These are phyloP conservation scores for Cladorrhinum samala DNA, from an alignment of 495 filamentous ascomycete genomes.

Conservation along the genomic window DNA sequence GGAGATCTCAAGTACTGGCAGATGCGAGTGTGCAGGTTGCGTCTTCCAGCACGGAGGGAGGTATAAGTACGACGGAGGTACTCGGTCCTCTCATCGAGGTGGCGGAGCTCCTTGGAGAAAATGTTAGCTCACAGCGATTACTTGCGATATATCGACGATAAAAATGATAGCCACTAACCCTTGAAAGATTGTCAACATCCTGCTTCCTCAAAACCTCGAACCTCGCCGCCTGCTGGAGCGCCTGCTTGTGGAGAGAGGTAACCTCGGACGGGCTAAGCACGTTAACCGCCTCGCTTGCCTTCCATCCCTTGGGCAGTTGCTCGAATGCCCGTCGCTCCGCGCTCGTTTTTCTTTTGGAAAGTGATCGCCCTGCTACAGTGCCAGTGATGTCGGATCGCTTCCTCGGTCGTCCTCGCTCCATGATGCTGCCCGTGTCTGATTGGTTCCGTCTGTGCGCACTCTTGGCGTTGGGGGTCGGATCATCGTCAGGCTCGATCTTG, in stretches of 20 bases:
- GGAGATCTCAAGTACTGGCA: slow-evolving; percentile 61
- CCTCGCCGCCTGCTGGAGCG: slow-evolving; percentile 54
- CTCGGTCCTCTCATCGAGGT: slow-evolving; percentile 64
- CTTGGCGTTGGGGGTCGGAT: slow-evolving; percentile 18
- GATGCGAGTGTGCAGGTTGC: slow-evolving; percentile 62
- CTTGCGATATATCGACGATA: neutral
- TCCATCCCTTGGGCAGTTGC: slow-evolving; percentile 52
- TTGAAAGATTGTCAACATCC: slow-evolving; percentile 60
- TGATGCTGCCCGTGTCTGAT: slow-evolving; percentile 53
- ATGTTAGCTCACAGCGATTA: slow-evolving; percentile 16
- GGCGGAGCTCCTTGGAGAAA: slow-evolving; percentile 52
- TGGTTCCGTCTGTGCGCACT: slow-evolving; percentile 38
- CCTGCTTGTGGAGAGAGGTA: slow-evolving; percentile 52
- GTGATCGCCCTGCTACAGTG: slow-evolving; percentile 23
- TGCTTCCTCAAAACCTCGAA: slow-evolving; percentile 63
- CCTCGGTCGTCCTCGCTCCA: slow-evolving; percentile 53
- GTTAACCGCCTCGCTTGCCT: slow-evolving; percentile 43
- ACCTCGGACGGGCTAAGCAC: slow-evolving; percentile 47
- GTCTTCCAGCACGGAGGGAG: slow-evolving; percentile 59
- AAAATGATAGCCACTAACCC: slow-evolving; percentile 34
- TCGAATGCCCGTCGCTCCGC: slow-evolving; percentile 47
- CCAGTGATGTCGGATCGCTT: slow-evolving; percentile 38
- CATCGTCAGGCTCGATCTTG: slow-evolving; percentile 30
- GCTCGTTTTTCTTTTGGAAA: slow-evolving; percentile 35
- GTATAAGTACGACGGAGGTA: slow-evolving; percentile 65